Evolutionary conservation across 2,329 filamentous ascomycete species (phyloP).

Genomic region (Botryotinia narcissicola): DNA sequence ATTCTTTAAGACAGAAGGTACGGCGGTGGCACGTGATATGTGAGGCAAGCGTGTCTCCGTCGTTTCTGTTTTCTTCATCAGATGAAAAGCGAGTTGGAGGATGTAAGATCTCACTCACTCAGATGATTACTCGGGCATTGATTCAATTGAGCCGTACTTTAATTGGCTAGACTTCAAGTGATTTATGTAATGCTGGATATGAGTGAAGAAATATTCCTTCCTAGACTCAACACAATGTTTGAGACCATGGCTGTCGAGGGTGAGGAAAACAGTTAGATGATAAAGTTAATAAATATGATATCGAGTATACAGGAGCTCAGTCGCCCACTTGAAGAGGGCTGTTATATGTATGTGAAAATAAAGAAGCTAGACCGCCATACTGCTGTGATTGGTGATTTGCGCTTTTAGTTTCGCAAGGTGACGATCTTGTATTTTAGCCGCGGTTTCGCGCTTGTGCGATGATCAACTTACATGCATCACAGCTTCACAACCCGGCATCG

Average conservation of each 20-base stretch:
- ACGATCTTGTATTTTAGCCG: conserved; percentile 7
- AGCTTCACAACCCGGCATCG: conserved; percentile 4
- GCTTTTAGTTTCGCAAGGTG: conserved; percentile 1
- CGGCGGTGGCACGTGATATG: not conserved
- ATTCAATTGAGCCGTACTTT: not conserved
- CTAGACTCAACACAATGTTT: not conserved
- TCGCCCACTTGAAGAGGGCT: not conserved
- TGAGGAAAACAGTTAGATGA: not conserved
- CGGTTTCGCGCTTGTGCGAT: conserved; percentile 13
- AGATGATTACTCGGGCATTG: not conserved
- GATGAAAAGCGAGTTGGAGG: not conserved
- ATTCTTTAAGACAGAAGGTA: too few species aligned
- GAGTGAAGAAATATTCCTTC: not conserved
- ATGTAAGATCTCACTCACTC: not conserved
- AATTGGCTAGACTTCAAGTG: not conserved
- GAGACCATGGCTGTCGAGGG: not conserved
- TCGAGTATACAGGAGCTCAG: not conserved
- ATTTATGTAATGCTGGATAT: not conserved
- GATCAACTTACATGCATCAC: conserved; percentile 10
- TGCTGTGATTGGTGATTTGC: conserved; percentile 10
- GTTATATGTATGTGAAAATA: not conserved
- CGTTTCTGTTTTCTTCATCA: conserved; percentile 3
- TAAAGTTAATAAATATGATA: not conserved
- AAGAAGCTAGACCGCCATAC: not conserved
- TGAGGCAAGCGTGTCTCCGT: not conserved